phyloP scores from a whole-genome alignment of 768 basidiomycete species.

The Trametes maxima region DNA sequence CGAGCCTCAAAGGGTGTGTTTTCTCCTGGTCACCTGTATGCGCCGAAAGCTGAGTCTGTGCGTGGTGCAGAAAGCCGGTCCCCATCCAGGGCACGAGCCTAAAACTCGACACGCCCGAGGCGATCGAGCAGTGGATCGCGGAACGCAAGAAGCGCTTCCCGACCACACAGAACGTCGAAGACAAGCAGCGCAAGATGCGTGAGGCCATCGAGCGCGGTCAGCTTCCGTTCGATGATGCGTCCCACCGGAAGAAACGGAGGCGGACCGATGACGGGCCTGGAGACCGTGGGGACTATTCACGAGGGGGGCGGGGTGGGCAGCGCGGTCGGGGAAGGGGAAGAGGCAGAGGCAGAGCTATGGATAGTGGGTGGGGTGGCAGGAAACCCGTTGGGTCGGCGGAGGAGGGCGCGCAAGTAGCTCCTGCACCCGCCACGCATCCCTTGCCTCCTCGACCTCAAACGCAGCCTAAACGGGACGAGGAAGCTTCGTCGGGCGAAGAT shows the following conservation, averaged over 20 bases:
- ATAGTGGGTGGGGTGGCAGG: slow-evolving; percentile 15
- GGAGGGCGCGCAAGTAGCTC: background rate
- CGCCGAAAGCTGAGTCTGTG: background rate
- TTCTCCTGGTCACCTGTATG: background rate
- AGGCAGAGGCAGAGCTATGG: slow-evolving; percentile 21
- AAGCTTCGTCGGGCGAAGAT: background rate
- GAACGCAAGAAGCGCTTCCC: slow-evolving; percentile 91
- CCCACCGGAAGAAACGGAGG: slow-evolving; percentile 47
- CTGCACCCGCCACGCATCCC: background rate
- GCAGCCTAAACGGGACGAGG: background rate
- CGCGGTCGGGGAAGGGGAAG: slow-evolving; percentile 36
- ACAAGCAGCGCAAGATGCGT: slow-evolving; percentile 78
- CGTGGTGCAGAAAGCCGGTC: slow-evolving; percentile 57
- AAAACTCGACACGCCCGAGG: slow-evolving; percentile 77
- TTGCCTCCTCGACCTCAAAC: background rate
- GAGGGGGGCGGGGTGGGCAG: slow-evolving; percentile 35
- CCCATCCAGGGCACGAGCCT: slow-evolving; percentile 81
- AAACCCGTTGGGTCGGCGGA: background rate
- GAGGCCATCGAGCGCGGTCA: slow-evolving; percentile 85
- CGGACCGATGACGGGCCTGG: slow-evolving; percentile 34
- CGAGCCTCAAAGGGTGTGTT: slow-evolving; percentile 72
- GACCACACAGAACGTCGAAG: slow-evolving; percentile 62
- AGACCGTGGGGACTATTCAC: slow-evolving; percentile 3
- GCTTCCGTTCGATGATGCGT: slow-evolving; percentile 50
- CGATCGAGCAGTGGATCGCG: slow-evolving; percentile 81